A percentile compares a stretch with the other conserved stretches of the same genome.
phyloP scores from a whole-genome alignment of 1,284 basidiomycete species.

The Trichosporon faecale region DNA sequence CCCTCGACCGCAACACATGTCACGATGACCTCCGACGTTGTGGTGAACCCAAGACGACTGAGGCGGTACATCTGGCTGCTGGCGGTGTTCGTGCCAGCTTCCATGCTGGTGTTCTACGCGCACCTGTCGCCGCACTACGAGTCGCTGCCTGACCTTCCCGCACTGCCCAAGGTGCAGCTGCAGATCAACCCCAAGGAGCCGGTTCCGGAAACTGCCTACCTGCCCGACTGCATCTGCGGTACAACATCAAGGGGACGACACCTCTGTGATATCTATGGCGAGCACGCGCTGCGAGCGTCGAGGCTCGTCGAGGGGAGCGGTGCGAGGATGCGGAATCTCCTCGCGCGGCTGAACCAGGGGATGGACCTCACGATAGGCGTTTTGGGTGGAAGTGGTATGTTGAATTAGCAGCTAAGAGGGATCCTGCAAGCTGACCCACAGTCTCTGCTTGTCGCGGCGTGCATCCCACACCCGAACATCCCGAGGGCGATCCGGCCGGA shows the following conservation, averaged over 20 bases:
- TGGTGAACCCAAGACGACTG: not conserved
- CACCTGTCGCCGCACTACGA: conserved; percentile 38
- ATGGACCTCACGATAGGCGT: conserved; percentile 43
- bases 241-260: conserved; percentile 33
- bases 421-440: conserved; percentile 23
- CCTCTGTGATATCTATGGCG: conserved; percentile 43
- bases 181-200: conserved; percentile 13
- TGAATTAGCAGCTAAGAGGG: conserved; percentile 14
- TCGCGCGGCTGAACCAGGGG: conserved; percentile 42
- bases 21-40: not conserved
- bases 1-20: not conserved
- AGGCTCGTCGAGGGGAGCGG: conserved; percentile 40
- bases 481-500: conserved; percentile 46
- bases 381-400: conserved; percentile 47
- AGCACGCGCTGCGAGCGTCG: conserved; percentile 33
- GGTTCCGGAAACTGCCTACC: not conserved
- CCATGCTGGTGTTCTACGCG: conserved; percentile 38
- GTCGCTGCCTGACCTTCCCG: conserved; percentile 24
- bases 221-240: conserved; percentile 34
- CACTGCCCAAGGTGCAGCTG: conserved; percentile 38
- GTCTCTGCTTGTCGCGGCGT: conserved; percentile 51
- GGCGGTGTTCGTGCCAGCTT: conserved; percentile 30
- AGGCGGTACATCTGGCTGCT: conserved; percentile 26
- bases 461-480: conserved; percentile 41
- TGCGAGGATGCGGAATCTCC: conserved; percentile 37